Evolutionary conservation across 208 protist genomes (phyloP).

Genomic region (Wallacemonas sp.): DNA sequence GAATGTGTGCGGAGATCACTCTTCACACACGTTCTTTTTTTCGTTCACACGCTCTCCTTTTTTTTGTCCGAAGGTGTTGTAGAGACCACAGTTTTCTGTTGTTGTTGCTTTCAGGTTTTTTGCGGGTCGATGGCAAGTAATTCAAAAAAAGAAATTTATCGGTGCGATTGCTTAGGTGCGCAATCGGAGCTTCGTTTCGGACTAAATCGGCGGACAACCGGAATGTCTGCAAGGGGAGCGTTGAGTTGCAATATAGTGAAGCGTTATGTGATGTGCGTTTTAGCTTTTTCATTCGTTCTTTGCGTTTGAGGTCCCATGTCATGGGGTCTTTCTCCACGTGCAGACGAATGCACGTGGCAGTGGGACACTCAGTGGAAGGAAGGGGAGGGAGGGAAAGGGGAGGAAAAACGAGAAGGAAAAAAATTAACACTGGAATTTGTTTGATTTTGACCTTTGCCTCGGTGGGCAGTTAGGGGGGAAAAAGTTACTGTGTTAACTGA

Average conservation of each 20-base stretch:
- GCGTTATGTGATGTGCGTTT: conserved; percentile 7
- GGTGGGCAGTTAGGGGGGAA: conserved; percentile 6
- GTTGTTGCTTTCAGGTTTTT: background rate
- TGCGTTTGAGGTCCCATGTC: background rate
- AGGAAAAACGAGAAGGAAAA: conserved; percentile 16
- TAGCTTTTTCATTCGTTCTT: conserved; percentile 24
- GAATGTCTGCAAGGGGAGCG: conserved; percentile 21
- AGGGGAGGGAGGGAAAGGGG: background rate
- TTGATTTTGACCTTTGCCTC: background rate
- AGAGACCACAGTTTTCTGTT: too few species aligned
- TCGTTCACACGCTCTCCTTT: conserved; percentile 10
- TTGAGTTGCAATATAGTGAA: conserved; percentile 26
- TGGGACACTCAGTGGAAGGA: conserved; percentile 9
- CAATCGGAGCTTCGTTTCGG: background rate
- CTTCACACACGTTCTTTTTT: background rate
- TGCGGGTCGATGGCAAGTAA: background rate
- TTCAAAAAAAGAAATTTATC: conserved; percentile 24
- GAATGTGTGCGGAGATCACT: background rate
- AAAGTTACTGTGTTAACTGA: background rate
- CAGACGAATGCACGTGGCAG: conserved; percentile 1
- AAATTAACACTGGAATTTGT: conserved; percentile 6
- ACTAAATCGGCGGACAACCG: background rate
- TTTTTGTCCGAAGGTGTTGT: too few species aligned
- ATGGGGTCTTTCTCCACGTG: background rate
- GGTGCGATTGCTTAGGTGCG: background rate